Evolutionary conservation across 305 asterid species (phyloP), one percentile per base, ranked within the genome.

Genomic region (Fraxinus angustifolia): DNA sequence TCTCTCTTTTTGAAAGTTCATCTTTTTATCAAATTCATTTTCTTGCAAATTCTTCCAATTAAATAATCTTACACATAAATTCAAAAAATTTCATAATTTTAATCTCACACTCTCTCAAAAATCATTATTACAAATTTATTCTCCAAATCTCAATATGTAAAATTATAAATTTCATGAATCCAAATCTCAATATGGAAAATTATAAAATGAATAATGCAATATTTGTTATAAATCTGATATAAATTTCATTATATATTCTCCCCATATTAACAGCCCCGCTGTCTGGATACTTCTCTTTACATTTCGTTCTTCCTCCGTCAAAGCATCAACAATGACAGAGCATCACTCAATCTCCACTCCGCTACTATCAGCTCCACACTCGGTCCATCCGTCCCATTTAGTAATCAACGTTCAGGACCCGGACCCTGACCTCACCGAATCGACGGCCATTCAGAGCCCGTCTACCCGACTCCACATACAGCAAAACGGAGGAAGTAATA

Each of bases 291-390:
- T 62, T 50, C 85, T 56, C 82, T 3, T 48, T 16, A n/a, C 62
- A 83, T 30, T 70, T 82, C 30, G 17, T 30, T 62, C 38, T 40
- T 26, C 79, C 40, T 75, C 81, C 30, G 79, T 38, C 58, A 14
- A 34, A 62, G 16, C 56, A 21, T 50, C 85, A 79, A 78, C 86
- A 79, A 90, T 90, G 91, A 91, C 88, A 53, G 88, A 78, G 38
- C 83, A 83, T 83, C 90, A 80, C 17, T 78, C 86, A 31, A 88
- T 94, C 86, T 82, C 92, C 82, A 77, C 94, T 78, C 98, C 98
- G 23, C 93, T 93, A 60, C 90, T 92, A 56, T 71, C 79, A 6
- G 3, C 62, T n/a, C 28, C 76, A n/a, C 35, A 88, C 33, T 67
- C 91, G 79, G 86, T 86, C 45, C 77, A 80, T 11, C 86, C 78